Conservation (phyloP, 1,139 yeast genomes). For the Geotrichum restrictum region DNA sequence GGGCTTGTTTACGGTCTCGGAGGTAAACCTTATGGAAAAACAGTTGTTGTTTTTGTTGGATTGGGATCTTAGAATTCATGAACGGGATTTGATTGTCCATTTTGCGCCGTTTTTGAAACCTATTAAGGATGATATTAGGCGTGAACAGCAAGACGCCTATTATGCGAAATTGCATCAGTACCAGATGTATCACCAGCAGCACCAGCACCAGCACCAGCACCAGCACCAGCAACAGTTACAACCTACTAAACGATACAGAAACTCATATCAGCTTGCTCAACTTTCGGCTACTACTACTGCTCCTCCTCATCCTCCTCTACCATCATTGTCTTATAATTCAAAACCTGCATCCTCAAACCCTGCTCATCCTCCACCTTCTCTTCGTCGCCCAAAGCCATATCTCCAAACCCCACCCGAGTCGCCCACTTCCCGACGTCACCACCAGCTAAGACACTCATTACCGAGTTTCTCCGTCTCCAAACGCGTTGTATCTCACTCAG, state of each 20-base stretch:
- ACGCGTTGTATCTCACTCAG: neutral
- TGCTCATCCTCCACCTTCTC: neutral
- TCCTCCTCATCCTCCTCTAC: neutral
- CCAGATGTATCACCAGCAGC: neutral
- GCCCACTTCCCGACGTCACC: neutral
- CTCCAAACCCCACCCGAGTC: neutral
- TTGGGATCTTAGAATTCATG: constrained; percentile 74
- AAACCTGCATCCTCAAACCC: too few species aligned
- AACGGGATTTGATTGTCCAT: constrained; percentile 62
- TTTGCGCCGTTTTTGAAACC: constrained; percentile 63
- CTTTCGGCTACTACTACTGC: neutral
- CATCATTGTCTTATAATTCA: too few species aligned
- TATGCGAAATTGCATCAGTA: constrained; percentile 1
- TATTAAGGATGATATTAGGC: constrained; percentile 1
- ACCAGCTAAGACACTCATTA: too few species aligned
- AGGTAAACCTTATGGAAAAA: constrained; percentile 87
- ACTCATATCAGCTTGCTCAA: neutral
- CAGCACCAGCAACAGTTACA: neutral
- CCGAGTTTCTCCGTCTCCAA: neutral
- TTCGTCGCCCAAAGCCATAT: too few species aligned
- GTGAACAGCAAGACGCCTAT: constrained; percentile 3
- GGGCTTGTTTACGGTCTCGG: constrained; percentile 69
- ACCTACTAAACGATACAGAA: neutral
- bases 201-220: neutral
- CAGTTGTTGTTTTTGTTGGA: constrained; percentile 76